Base-by-base conservation (phyloP, 495 filamentous ascomycete species). In the Tuber borchii region DNA sequence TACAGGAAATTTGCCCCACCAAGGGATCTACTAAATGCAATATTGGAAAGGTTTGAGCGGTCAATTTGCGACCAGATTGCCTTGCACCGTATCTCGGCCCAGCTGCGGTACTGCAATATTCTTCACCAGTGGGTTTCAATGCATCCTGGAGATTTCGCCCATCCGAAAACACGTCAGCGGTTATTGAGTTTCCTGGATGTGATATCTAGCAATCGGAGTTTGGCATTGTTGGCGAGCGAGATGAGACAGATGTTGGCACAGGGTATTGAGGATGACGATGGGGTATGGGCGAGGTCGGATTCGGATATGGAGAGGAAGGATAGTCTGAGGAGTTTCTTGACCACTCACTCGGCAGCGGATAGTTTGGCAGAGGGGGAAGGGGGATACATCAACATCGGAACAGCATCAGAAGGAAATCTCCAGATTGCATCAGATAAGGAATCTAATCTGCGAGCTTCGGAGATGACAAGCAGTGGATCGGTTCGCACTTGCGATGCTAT, bases 1-100 rank as follows among this genome's bases (percentile, higher is more conserved):
- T 97, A 97, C 83, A 91, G 95, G 72, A 97, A 94, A 84, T 97
- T 99, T 76, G 92, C 93, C 7, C 87, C 95, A 6, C 95, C 95
- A 0, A 86, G 87, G 20, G 87, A 90, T 56, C 87, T 99, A 3
- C 87, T 98, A 51, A 87, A 88, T 51, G 88, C 91, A 22, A 90
- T 98, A 76, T 85, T 94, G 40, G 85, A 85, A 74, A 91, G 93
- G 14, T 92, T 97, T 77, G 91, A 95, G 70, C 86, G 86, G 44
- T 86, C 90, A 46, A 88, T 89, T 80, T 85, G 86, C 31, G 88
- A 91, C 79, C 90, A 88, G 72, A 86, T 86, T 10, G 86, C 88
- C 72, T 87, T 97, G 22, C 89, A 89, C 73, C 91, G 89, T 77
- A 93, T 90, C 45, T 88, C 90, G 9, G 87, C 88, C n/a, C 95